Percentiles rank a stretch among this genome's conserved stretches.
These are phyloP conservation scores for Penicillium hordei DNA, from an alignment of 2,329 filamentous ascomycete species.

Conservation along the genomic window DNA sequence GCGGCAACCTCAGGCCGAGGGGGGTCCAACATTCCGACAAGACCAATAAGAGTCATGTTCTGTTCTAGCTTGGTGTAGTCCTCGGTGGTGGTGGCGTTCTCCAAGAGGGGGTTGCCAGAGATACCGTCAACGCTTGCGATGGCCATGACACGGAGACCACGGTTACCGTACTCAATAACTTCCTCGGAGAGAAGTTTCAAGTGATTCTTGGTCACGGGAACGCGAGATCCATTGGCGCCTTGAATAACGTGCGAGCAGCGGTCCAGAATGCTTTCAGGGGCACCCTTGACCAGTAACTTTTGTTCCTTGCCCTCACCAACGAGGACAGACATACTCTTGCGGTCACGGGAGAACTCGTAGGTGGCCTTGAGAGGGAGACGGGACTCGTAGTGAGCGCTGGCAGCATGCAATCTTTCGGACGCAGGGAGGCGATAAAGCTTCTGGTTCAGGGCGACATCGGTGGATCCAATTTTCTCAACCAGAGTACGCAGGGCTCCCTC, in stretches of 20 bases:
- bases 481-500: constrained; percentile 89
- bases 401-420: constrained; percentile 70
- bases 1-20: constrained; percentile 85
- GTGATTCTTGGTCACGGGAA: constrained; percentile 69
- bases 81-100: constrained; percentile 73
- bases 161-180: constrained; percentile 85
- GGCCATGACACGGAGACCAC: constrained; percentile 90
- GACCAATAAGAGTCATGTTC: constrained; percentile 87
- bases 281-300: constrained; percentile 92
- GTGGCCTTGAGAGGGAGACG: constrained; percentile 74
- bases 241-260: constrained; percentile 81
- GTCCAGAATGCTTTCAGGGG: constrained; percentile 90
- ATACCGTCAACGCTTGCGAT: constrained; percentile 81
- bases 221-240: constrained; percentile 75
- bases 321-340: constrained; percentile 98
- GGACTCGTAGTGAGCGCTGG: constrained; percentile 81
- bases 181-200: constrained; percentile 71
- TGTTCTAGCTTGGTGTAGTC: constrained; percentile 89
- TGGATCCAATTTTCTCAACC: constrained; percentile 90
- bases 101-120: constrained; percentile 65
- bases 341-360: constrained; percentile 94
- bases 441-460: constrained; percentile 61
- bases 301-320: constrained; percentile 69
- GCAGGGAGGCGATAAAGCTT: constrained; percentile 49
- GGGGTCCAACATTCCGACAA: constrained; percentile 95